A percentile compares a stretch with the other conserved stretches of the same genome.
phyloP scores from a whole-genome alignment of 2,329 filamentous ascomycete genomes.

The Colletotrichum godetiae region DNA sequence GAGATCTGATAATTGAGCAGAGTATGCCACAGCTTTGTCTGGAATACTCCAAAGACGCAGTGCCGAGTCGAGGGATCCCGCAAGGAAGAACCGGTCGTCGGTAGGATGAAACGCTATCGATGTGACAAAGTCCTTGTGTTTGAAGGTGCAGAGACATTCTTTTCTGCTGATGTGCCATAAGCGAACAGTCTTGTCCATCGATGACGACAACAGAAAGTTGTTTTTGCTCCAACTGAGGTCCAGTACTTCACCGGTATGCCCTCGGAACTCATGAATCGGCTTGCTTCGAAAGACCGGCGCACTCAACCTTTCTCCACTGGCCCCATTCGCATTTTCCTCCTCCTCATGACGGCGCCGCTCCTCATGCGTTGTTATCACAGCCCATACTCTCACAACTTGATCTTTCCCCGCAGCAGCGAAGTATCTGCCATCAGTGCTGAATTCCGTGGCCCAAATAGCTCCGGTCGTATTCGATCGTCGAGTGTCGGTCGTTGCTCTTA shows the following conservation, averaged over 20 bases:
- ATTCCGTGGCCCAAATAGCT: slow-evolving; percentile 92
- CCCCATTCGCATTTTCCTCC: slow-evolving; percentile 65
- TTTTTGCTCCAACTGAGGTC: slow-evolving; percentile 99
- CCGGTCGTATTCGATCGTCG: slow-evolving; percentile 50
- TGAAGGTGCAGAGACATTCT: slow-evolving; percentile 93
- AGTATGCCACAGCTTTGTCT: slow-evolving; percentile 91
- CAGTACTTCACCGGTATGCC: slow-evolving; percentile 86
- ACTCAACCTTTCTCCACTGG: slow-evolving; percentile 74
- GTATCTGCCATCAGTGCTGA: slow-evolving; percentile 91
- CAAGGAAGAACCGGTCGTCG: slow-evolving; percentile 96
- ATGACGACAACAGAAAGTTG: slow-evolving; percentile 94
- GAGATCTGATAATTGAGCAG: slow-evolving; percentile 81
- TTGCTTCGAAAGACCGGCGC: slow-evolving; percentile 90
- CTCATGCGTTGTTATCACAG: slow-evolving; percentile 84
- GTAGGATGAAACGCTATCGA: slow-evolving; percentile 94
- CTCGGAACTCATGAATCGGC: slow-evolving; percentile 82
- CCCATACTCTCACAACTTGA: slow-evolving; percentile 86
- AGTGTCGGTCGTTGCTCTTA: slow-evolving; percentile 43
- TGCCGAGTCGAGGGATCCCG: slow-evolving; percentile 90
- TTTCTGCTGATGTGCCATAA: slow-evolving; percentile 89
- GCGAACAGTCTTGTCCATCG: slow-evolving; percentile 97
- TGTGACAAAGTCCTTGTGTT: slow-evolving; percentile 94
- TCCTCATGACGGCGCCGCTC: slow-evolving; percentile 81
- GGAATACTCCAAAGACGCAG: slow-evolving; percentile 96
- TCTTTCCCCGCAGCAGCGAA: slow-evolving; percentile 94